Evolutionary conservation across 2,329 filamentous ascomycete species (phyloP), one percentile per base, ranked within the genome.

Genomic region (Fusarium sp.): DNA sequence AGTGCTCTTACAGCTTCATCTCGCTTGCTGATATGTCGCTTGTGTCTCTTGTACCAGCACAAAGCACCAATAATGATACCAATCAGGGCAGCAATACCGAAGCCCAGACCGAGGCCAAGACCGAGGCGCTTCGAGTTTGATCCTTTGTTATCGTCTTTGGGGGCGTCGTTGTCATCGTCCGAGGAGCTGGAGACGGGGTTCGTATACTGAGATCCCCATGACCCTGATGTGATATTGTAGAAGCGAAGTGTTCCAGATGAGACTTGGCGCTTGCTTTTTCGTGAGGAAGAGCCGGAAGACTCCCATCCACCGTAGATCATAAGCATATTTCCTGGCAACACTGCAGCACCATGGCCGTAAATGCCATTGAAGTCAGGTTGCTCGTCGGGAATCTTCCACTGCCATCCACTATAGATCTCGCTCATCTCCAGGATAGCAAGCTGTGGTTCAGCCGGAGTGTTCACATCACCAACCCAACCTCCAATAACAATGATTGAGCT

Each of bases 391-490:
- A 92, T 82, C 3, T 82, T 84, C 93, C 93, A 96, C 68, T 85
- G 81, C 93, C 93, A 95, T 35, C 88, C 85, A 12, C 91, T 92
- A 77, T 93, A 96, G 7, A 90, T 90, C 66, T 91, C 87, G 10
- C 91, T 93, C 62, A 98, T 85, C 63, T 93, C 85, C 6, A 98
- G 83, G 6, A 98, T 82, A 0, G 89, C 92, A 30, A 98, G 84
- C 77, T 97, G 94, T 2, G 96, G 96, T 33, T 90, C 85, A 0
- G 96, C 96, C 3, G 95, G 88, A 35, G 90, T 92, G 12, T 84
- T 86, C 0, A 92, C 85, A 76, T 97, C 90, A 6, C 95, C 95
- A 7, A 98, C 94, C 96, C 96, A 99, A 3, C 96, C 96, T 23
- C 96, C 96, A 65, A 94, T 86, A 2, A 99, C 83, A 42, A 97